phyloP scores from a whole-genome alignment of 2,329 filamentous ascomycete species.

The Ramularia collo-cygni region DNA sequence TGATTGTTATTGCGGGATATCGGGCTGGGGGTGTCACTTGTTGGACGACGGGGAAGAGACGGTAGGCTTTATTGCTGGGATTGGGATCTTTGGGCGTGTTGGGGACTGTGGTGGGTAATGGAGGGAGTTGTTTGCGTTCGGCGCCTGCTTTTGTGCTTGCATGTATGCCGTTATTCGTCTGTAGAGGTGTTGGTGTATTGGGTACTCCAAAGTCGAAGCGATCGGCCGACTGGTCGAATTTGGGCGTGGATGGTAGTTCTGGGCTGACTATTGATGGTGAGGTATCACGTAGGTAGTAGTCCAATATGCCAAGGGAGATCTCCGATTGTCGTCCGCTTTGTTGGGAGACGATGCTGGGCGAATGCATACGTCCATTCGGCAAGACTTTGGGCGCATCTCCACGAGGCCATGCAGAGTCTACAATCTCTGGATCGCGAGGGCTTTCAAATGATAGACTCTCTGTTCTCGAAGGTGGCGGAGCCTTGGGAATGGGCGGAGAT shows the following conservation, averaged over 20 bases:
- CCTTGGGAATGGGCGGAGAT: conserved; percentile 3
- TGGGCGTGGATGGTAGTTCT: conserved; percentile 14
- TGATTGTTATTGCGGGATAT: conserved; percentile 4
- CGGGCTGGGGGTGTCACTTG: conserved; percentile 17
- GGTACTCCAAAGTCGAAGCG: conserved; percentile 26
- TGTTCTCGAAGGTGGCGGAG: conserved; percentile 6
- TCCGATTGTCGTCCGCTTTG: conserved; percentile 22
- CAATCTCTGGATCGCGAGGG: conserved; percentile 19
- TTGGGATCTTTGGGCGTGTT: background rate
- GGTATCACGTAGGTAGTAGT: conserved; percentile 25
- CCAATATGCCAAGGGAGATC: conserved; percentile 27
- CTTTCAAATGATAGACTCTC: conserved; percentile 6
- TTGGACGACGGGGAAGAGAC: conserved; percentile 23
- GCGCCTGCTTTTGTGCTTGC: conserved; percentile 8
- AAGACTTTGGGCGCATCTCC: conserved; percentile 3
- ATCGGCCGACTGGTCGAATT: conserved; percentile 21
- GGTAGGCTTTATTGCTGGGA: conserved; percentile 19
- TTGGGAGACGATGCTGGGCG: conserved; percentile 16
- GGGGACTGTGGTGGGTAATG: conserved; percentile 13
- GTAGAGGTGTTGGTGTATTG: conserved; percentile 6
- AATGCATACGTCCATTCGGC: conserved; percentile 4
- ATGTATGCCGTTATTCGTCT: background rate
- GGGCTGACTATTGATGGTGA: conserved; percentile 19
- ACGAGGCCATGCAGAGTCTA: conserved; percentile 20
- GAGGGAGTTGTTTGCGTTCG: conserved; percentile 8